These are phyloP conservation scores for Kluyveromyces marxianus DNA, from an alignment of 1,139 yeast genomes.

Conservation along the genomic window DNA sequence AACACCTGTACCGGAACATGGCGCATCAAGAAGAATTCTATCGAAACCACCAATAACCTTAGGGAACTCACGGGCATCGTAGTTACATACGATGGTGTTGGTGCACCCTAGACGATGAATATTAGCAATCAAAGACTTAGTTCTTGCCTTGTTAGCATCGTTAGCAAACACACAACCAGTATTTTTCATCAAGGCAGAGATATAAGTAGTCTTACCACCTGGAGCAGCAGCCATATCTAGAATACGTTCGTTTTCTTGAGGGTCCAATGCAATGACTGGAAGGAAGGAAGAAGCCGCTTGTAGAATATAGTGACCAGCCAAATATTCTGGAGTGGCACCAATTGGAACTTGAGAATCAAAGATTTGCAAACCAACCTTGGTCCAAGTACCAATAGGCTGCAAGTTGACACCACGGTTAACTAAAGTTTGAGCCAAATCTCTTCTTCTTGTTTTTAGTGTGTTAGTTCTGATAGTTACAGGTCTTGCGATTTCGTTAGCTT, in stretches of 20 bases:
- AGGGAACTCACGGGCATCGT: slow-evolving; percentile 98
- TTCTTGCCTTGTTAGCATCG: slow-evolving; percentile 93
- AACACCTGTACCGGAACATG: slow-evolving; percentile 99
- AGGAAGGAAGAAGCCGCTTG: slow-evolving; percentile 98
- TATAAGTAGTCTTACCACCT: slow-evolving; percentile 97
- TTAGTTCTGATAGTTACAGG: slow-evolving; percentile 96
- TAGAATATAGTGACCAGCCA: slow-evolving; percentile 94
- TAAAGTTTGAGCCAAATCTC: slow-evolving; percentile 90
- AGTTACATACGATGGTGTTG: slow-evolving; percentile 92
- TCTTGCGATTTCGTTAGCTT: slow-evolving; percentile 94
- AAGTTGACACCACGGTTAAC: slow-evolving; percentile 95
- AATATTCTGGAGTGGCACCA: slow-evolving; percentile 98
- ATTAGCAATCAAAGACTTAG: slow-evolving; percentile 93
- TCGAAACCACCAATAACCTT: slow-evolving; percentile 98
- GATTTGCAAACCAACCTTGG: slow-evolving; percentile 93
- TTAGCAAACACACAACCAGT: slow-evolving; percentile 97
- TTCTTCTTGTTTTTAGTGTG: slow-evolving; percentile 86
- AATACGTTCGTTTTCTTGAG: slow-evolving; percentile 91
- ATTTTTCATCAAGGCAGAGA: slow-evolving; percentile 94
- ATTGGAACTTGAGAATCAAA: slow-evolving; percentile 98
- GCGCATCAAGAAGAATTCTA: slow-evolving; percentile 91
- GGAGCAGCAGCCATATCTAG: slow-evolving; percentile 99
- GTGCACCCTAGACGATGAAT: slow-evolving; percentile 96
- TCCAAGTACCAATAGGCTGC: slow-evolving; percentile 97
- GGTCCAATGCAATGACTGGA: slow-evolving; percentile 96